Conservation (phyloP, 169 alveolate species). For the Plasmodium malariae region DNA sequence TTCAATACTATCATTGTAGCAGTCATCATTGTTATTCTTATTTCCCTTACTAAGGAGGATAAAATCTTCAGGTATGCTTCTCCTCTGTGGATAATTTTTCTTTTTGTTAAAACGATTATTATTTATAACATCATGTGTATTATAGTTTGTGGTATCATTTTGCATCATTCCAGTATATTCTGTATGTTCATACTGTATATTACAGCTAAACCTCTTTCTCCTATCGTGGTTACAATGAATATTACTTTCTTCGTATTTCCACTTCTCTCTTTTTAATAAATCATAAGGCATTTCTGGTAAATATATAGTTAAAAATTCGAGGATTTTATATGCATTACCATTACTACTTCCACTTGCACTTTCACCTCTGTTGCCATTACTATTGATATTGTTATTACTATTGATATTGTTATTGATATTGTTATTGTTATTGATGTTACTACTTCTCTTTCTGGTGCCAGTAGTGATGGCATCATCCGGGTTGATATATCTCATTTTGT, state of each 20-base stretch:
- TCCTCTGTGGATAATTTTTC: conserved; percentile 13
- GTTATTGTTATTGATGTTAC: neutral
- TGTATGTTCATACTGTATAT: conserved; percentile 4
- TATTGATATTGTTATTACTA: too few relatives aligned
- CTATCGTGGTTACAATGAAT: neutral
- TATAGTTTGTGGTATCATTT: neutral
- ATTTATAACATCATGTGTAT: neutral
- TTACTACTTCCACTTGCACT: too few relatives aligned
- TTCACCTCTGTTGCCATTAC: too few relatives aligned
- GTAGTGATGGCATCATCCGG: too few relatives aligned
- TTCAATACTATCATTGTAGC: neutral
- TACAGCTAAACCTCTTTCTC: conserved; percentile 31
- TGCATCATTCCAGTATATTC: neutral
- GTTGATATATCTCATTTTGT: conserved; percentile 21
- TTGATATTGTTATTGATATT: too few relatives aligned
- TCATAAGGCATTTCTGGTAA: conserved; percentile 41
- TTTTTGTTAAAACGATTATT: neutral
- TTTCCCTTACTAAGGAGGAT: conserved; percentile 8
- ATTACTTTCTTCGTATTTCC: conserved; percentile 29
- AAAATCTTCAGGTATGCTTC: conserved; percentile 54
- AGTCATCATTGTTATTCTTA: neutral
- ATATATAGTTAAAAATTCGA: conserved; percentile 53
- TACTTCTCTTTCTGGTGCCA: neutral
- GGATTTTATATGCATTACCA: conserved; percentile 16
- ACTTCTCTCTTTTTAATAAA: conserved; percentile 41